A percentile compares a stretch with the other conserved stretches of the same genome.
Evolutionary conservation across 192 early-diverging fungal species (phyloP).

Genomic region (Funneliformis mosseae): DNA sequence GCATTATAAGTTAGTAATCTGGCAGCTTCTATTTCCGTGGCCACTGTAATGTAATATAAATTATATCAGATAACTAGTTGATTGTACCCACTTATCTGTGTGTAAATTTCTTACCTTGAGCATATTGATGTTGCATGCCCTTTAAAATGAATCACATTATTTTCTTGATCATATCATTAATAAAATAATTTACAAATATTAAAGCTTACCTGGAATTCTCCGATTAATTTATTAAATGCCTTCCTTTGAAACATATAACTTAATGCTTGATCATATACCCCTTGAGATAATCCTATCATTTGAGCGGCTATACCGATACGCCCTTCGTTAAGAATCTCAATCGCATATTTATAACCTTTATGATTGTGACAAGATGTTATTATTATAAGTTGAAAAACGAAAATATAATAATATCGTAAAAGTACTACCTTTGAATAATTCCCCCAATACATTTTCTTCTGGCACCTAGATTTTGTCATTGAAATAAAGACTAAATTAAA

Average conservation of each 20-base stretch:
- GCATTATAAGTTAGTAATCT: conserved; percentile 97
- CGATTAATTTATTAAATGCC: conserved; percentile 85
- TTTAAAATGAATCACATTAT: conserved; percentile 10
- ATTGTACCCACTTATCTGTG: background rate
- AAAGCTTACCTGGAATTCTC: conserved; percentile 75
- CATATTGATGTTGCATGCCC: conserved; percentile 65
- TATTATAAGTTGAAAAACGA: background rate
- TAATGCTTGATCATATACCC: conserved; percentile 83
- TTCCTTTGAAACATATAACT: conserved; percentile 95
- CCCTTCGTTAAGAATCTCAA: conserved; percentile 97
- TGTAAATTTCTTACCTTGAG: conserved; percentile 43
- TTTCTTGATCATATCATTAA: background rate
- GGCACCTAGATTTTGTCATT: conserved; percentile 58
- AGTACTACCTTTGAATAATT: conserved; percentile 71
- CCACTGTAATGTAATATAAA: conserved; percentile 47
- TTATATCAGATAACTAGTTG: background rate
- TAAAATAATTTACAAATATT: background rate
- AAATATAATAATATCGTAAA: background rate
- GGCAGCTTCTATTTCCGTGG: conserved; percentile 95
- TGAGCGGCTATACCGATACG: conserved; percentile 98
- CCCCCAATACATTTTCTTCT: conserved; percentile 83
- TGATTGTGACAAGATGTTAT: background rate
- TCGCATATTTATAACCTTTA: conserved; percentile 96
- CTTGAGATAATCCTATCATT: conserved; percentile 97
- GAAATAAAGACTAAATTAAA: background rate